Evolutionary conservation across 2,329 filamentous ascomycete species (phyloP).

Genomic region (Ophiostoma sp.): DNA sequence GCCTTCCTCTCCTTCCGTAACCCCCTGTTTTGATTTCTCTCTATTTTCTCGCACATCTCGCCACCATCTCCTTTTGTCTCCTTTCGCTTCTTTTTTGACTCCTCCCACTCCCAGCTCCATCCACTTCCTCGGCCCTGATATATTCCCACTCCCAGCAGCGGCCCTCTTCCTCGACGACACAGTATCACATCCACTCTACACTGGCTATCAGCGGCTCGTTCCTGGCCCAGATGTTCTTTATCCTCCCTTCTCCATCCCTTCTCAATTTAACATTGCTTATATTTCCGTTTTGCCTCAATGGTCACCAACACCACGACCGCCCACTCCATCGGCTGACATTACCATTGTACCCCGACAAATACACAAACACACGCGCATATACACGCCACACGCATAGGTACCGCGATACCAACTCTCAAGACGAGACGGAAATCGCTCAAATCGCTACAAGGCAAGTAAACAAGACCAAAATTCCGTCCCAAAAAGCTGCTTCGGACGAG

Average conservation of each 20-base stretch:
- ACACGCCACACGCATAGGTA: background rate
- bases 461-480: background rate
- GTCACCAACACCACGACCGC: background rate
- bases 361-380: slow-evolving; percentile 16
- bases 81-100: background rate
- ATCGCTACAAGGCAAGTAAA: background rate
- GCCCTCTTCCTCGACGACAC: background rate
- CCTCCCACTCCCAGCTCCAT: background rate
- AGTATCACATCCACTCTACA: background rate
- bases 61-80: background rate
- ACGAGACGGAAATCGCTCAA: background rate
- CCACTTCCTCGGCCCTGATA: background rate
- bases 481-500: background rate
- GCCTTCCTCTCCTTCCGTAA: background rate
- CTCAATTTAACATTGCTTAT: slow-evolving; percentile 9
- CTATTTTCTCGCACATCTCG: background rate
- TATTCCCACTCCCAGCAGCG: background rate
- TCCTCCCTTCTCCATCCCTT: background rate
- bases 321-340: slow-evolving; percentile 10
- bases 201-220: background rate
- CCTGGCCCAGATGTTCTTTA: background rate
- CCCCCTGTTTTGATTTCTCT: background rate
- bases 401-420: background rate
- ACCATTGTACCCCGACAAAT: background rate
- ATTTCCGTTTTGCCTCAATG: slow-evolving; percentile 21